Percentiles rank a stretch among this genome's conserved stretches.
These are phyloP conservation scores for Tylopilus cervinicoccineus DNA, from an alignment of 768 basidiomycete species.

Conservation along the genomic window DNA sequence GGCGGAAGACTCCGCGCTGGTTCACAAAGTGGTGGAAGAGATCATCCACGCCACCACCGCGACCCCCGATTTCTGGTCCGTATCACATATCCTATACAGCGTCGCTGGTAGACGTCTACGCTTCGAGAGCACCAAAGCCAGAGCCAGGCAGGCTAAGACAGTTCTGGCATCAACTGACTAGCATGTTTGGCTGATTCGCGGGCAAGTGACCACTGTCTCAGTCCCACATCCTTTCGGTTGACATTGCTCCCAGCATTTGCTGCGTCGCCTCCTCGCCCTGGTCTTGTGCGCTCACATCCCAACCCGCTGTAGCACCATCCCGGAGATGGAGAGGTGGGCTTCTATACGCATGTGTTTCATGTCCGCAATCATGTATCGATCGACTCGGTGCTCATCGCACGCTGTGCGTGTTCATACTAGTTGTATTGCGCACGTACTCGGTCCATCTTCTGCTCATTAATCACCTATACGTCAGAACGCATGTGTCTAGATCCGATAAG, in stretches of 20 bases:
- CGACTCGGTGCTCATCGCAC: conserved; percentile 19
- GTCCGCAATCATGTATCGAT: conserved; percentile 16
- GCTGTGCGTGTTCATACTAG: conserved; percentile 21
- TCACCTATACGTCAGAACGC: conserved; percentile 5
- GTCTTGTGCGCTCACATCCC: background rate
- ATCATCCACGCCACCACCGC: conserved; percentile 14
- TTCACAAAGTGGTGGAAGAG: conserved; percentile 29
- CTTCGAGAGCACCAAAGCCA: conserved; percentile 12
- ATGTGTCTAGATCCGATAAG: conserved; percentile 15
- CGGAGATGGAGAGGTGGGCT: background rate
- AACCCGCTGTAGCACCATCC: background rate
- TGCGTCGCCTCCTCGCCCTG: background rate
- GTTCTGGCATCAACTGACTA: conserved; percentile 26
- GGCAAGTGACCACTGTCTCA: background rate
- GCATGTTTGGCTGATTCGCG: conserved; percentile 15
- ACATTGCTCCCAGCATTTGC: background rate
- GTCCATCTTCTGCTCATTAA: conserved; percentile 10
- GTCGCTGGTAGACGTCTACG: conserved; percentile 30
- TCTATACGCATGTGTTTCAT: conserved; percentile 12
- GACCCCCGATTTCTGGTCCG: conserved; percentile 31
- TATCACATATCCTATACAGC: conserved; percentile 28
- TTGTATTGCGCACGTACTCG: conserved; percentile 11
- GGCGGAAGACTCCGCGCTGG: conserved; percentile 16
- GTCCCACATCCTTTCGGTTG: background rate
- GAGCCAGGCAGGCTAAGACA: conserved; percentile 25